phyloP scores from a whole-genome alignment of 768 basidiomycete species.

The Phaffia australis region DNA sequence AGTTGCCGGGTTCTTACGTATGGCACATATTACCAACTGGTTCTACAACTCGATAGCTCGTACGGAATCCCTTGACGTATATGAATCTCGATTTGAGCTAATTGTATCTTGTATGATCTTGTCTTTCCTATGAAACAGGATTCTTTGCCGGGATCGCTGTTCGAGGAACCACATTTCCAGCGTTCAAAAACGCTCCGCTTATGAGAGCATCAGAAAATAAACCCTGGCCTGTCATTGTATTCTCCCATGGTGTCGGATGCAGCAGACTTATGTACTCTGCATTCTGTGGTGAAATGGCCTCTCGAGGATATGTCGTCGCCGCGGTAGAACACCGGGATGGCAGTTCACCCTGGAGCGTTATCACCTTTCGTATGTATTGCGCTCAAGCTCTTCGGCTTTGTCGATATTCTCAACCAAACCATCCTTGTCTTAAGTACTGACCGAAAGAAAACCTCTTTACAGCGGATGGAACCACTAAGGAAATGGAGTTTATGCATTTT shows the following conservation, averaged over 20 bases:
- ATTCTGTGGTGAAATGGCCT: background rate
- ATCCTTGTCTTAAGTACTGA: background rate
- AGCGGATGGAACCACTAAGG: background rate
- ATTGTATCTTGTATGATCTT: background rate
- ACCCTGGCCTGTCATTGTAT: background rate
- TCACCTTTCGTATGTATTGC: too few species aligned
- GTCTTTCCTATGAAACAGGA: background rate
- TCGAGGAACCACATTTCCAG: slow-evolving; percentile 5
- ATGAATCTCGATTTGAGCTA: background rate
- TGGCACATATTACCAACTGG: background rate
- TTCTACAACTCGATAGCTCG: background rate
- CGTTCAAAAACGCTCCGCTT: background rate
- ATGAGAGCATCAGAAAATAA: background rate
- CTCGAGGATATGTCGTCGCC: slow-evolving; percentile 8
- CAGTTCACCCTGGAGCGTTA: background rate
- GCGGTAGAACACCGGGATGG: slow-evolving; percentile 2
- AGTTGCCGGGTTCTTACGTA: background rate
- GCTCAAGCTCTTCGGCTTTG: too few species aligned
- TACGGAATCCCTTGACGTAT: background rate
- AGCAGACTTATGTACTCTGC: background rate
- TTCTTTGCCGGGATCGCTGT: background rate
- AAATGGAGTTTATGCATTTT: slow-evolving; percentile 1
- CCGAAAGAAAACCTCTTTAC: background rate
- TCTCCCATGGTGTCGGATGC: background rate
- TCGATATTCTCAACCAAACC: too few species aligned